Percentiles rank a stretch among this genome's conserved stretches.
phyloP scores from a whole-genome alignment of 805 yeast genomes.

The Sugiyamaella boreocaroliniensis region DNA sequence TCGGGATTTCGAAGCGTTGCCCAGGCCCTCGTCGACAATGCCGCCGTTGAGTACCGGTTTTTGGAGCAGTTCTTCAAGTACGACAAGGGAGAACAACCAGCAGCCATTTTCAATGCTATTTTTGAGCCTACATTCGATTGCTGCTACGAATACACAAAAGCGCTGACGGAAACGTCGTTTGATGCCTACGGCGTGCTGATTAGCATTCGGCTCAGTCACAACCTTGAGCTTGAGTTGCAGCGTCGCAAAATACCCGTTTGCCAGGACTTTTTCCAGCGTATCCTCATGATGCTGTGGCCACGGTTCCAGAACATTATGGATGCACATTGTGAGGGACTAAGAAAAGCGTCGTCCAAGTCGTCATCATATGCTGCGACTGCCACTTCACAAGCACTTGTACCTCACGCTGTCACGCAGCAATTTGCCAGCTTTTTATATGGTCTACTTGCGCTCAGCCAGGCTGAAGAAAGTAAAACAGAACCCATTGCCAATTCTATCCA shows the following conservation, averaged over 20 bases:
- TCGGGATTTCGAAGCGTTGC: constrained; percentile 66
- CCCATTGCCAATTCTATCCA: constrained; percentile 66
- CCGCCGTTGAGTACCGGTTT: constrained; percentile 68
- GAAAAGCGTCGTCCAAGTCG: constrained; percentile 41
- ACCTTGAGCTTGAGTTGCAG: constrained; percentile 57
- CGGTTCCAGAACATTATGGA: constrained; percentile 72
- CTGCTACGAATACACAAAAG: constrained; percentile 44
- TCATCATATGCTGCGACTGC: constrained; percentile 29
- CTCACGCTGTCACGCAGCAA: constrained; percentile 68
- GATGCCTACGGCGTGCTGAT: constrained; percentile 78
- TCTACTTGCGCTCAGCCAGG: constrained; percentile 48
- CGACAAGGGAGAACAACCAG: constrained; percentile 17
- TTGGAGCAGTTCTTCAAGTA: constrained; percentile 59
- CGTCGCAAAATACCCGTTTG: constrained; percentile 62
- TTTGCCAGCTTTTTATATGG: constrained; percentile 70
- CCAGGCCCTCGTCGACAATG: constrained; percentile 67
- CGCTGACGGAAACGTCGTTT: constrained; percentile 33
- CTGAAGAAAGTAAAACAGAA: constrained; percentile 41
- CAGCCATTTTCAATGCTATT: constrained; percentile 36
- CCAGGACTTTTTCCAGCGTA: constrained; percentile 62
- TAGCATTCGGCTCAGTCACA: constrained; percentile 64
- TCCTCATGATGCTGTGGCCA: constrained; percentile 76
- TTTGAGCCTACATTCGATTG: constrained; percentile 48
- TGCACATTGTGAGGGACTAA: constrained; percentile 65
- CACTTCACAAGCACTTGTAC: constrained; percentile 33